A percentile compares a stretch with the other conserved stretches of the same genome.
Evolutionary conservation across 805 yeast species (phyloP).

Genomic region (Blastobotrys robertii): DNA sequence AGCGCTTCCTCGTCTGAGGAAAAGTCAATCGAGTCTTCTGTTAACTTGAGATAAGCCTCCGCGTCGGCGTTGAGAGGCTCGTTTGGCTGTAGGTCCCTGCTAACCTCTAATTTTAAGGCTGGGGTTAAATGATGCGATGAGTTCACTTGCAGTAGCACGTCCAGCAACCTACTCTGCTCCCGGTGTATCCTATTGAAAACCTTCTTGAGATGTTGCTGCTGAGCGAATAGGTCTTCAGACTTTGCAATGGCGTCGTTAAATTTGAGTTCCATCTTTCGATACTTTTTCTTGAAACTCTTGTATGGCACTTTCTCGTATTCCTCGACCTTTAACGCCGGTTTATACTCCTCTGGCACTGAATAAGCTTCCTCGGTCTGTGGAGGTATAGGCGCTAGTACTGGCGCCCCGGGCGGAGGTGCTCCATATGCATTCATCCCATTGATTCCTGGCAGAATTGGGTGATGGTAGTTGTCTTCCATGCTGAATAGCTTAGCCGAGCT

Average conservation of each 20-base stretch:
- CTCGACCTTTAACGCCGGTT: not conserved
- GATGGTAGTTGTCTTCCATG: too few species aligned
- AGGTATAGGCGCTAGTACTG: too few species aligned
- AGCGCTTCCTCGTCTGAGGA: conserved; percentile 12
- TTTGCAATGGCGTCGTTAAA: conserved; percentile 11
- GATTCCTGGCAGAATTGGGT: too few species aligned
- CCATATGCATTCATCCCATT: too few species aligned
- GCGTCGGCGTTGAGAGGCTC: conserved; percentile 1
- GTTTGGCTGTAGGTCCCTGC: too few species aligned
- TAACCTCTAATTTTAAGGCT: not conserved
- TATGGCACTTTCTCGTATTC: conserved; percentile 5
- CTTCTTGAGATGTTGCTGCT: conserved; percentile 7
- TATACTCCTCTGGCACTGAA: not conserved
- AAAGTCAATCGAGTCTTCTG: conserved; percentile 7
- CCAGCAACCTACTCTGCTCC: conserved; percentile 11
- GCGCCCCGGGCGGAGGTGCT: too few species aligned
- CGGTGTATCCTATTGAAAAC: conserved; percentile 13
- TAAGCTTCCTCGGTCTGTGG: too few species aligned
- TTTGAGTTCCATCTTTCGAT: conserved; percentile 11
- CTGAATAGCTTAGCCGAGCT: too few species aligned
- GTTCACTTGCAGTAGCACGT: conserved; percentile 9
- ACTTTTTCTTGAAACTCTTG: conserved; percentile 11
- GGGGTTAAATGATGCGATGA: conserved; percentile 6
- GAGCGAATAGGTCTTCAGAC: conserved; percentile 10
- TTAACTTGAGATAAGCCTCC: conserved; percentile 4